Evolutionary conservation across 176 grass and related monocot species (phyloP).

Genomic region (Phyllostachys edulis): DNA sequence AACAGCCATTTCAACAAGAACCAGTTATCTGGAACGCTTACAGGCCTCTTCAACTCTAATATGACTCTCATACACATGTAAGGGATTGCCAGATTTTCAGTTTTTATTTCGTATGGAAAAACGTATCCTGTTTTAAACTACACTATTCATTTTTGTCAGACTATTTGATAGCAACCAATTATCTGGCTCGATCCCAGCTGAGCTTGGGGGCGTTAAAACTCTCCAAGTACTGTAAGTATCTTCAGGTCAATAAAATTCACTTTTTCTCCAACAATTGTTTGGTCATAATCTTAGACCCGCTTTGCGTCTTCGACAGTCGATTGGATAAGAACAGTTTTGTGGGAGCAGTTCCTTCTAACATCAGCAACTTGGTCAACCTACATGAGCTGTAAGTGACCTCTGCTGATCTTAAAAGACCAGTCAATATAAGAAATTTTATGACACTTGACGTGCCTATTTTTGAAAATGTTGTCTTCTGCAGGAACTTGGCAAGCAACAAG

Average conservation of each 20-base stretch:
- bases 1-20: conserved; percentile 64
- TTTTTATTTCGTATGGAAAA: background rate
- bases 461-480: conserved; percentile 33
- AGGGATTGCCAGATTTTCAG: background rate
- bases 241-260: background rate
- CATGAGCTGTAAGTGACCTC: conserved; percentile 51
- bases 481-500: conserved; percentile 73
- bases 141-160: conserved; percentile 12
- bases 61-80: conserved; percentile 62
- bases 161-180: conserved; percentile 53
- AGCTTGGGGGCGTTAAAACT: conserved; percentile 24
- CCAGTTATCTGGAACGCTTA: conserved; percentile 37
- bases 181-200: conserved; percentile 34
- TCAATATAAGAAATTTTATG: background rate
- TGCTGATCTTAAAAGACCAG: background rate
- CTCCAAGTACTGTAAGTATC: conserved; percentile 60
- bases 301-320: conserved; percentile 36
- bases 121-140: conserved; percentile 1
- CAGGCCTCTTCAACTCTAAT: conserved; percentile 51
- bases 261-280: background rate
- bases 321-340: conserved; percentile 40
- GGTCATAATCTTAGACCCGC: conserved; percentile 17
- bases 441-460: background rate
- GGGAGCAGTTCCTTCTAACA: conserved; percentile 37
- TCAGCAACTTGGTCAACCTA: conserved; percentile 36